These are phyloP conservation scores for Chaetomium fimeti DNA, from an alignment of 495 filamentous ascomycete genomes.

Conservation along the genomic window DNA sequence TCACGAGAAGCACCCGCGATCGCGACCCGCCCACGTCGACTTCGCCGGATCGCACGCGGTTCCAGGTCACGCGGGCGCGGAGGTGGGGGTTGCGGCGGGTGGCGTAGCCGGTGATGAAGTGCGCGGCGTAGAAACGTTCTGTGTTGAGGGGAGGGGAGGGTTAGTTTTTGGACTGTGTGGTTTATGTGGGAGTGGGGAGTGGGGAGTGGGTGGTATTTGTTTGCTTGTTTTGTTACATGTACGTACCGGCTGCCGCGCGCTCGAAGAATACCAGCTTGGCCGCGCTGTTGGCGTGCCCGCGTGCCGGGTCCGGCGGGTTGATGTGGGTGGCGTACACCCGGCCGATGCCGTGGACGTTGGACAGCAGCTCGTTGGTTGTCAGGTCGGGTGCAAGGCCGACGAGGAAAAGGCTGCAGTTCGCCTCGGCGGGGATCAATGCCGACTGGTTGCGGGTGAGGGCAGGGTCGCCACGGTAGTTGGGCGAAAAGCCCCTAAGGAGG, in stretches of 20 bases:
- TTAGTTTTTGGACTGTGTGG: neutral
- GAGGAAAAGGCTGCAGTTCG: slow-evolving; percentile 42
- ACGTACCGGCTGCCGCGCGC: slow-evolving; percentile 27
- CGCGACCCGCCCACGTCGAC: slow-evolving; percentile 23
- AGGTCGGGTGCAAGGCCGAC: slow-evolving; percentile 36
- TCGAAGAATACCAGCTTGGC: slow-evolving; percentile 48
- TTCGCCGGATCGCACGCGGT: slow-evolving; percentile 32
- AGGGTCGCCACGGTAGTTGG: slow-evolving; percentile 40
- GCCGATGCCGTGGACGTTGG: slow-evolving; percentile 34
- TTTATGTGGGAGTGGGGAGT: neutral
- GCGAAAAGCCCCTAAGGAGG: slow-evolving; percentile 30
- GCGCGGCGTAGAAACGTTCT: slow-evolving; percentile 27
- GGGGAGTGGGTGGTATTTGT: neutral
- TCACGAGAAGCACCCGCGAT: slow-evolving; percentile 32
- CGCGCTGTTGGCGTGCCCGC: slow-evolving; percentile 30
- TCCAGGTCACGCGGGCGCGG: slow-evolving; percentile 27
- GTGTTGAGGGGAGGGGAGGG: neutral
- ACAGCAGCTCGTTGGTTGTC: slow-evolving; percentile 35
- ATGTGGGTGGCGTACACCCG: slow-evolving; percentile 44
- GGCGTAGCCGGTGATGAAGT: neutral
- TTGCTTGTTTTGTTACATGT: too few relatives aligned
- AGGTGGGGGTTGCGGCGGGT: neutral
- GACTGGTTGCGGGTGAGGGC: slow-evolving; percentile 34
- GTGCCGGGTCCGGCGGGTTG: slow-evolving; percentile 32
- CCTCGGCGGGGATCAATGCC: slow-evolving; percentile 33